Base-by-base conservation (phyloP, 768 basidiomycete species). In the Suillus placidus region DNA sequence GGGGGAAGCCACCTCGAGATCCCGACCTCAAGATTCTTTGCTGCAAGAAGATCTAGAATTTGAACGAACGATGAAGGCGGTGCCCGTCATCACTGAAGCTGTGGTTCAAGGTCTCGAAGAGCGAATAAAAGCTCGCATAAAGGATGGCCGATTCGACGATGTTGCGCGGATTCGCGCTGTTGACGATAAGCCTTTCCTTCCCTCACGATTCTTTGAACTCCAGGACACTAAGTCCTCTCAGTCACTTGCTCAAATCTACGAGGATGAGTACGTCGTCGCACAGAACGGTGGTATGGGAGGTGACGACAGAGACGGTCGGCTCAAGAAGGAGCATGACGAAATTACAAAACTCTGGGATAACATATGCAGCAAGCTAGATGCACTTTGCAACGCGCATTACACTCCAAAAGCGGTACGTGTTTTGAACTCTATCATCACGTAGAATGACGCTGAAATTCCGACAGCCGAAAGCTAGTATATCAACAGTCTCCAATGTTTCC, bases 11-110 rank as follows among this genome's bases (percentile, higher is more conserved):
- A 87, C 86, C 26, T 87, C 94, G 7, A 86, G 89, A 47, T 78
- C 89, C 51, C 85, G 97, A 61, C 97, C 97, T 5, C 88, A 94
- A 74, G 95, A 99, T 76, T 92, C 93, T 10, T 82, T 99, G 23
- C 84, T 99, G 14, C 93, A 94, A 75, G 93, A 99, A 74, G 94
- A 97, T 76, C 84, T 99, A 37, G 97, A 98, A 64, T 99, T 95
- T 69, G 97, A 99, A 66, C 90, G 94, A 35, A 87, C 90, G 30
- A 87, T 89, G 80, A 97, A 95, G 77, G 84, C 88, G 23, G 90
- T 90, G 0, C 97, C 97, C 18, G 84, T 94, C 54, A 86, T 97
- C 63, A 99, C 97, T 1, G 95, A 98, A 74, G 93, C 95, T 73
- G 82, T 80, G 37, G 93, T 97, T 8, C 85, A 87, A 63, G 82